Evolutionary conservation across 2,329 filamentous ascomycete genomes (phyloP).

Genomic region (Xylaria digitata): DNA sequence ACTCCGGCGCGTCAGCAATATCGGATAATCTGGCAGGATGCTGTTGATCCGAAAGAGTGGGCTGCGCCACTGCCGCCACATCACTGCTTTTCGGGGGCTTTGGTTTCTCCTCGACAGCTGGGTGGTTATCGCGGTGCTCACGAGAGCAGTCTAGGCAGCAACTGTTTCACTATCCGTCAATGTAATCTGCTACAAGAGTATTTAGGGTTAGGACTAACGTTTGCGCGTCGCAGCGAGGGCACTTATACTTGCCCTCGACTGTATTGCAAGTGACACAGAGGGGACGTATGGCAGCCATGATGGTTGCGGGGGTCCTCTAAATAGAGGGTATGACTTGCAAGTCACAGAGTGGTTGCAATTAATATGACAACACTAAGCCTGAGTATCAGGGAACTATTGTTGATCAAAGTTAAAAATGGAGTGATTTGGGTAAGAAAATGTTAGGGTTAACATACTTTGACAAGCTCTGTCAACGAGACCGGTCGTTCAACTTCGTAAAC

Average conservation of each 20-base stretch:
- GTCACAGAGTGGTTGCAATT: neutral
- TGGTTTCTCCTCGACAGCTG: constrained; percentile 50
- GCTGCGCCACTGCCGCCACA: neutral
- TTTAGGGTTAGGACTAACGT: constrained; percentile 61
- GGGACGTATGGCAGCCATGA: constrained; percentile 44
- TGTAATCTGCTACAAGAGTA: neutral
- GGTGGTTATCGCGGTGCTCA: constrained; percentile 62
- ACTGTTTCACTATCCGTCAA: constrained; percentile 50
- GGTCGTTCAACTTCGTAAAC: neutral
- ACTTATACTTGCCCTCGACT: constrained; percentile 70
- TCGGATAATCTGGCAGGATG: constrained; percentile 33
- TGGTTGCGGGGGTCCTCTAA: neutral
- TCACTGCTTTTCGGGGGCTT: constrained; percentile 2
- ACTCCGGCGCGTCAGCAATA: constrained; percentile 48
- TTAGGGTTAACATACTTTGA: neutral
- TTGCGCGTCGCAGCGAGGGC: constrained; percentile 66
- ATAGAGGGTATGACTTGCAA: neutral
- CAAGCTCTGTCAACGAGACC: neutral
- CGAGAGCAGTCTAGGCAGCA: constrained; percentile 70
- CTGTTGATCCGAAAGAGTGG: neutral
- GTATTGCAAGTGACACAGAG: constrained; percentile 65
- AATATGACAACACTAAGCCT: neutral
- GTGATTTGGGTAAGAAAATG: neutral
- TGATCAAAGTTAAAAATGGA: neutral
- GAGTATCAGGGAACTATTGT: neutral